phyloP scores from a whole-genome alignment of 2,329 filamentous ascomycete genomes.

The Cercospora canescens region DNA sequence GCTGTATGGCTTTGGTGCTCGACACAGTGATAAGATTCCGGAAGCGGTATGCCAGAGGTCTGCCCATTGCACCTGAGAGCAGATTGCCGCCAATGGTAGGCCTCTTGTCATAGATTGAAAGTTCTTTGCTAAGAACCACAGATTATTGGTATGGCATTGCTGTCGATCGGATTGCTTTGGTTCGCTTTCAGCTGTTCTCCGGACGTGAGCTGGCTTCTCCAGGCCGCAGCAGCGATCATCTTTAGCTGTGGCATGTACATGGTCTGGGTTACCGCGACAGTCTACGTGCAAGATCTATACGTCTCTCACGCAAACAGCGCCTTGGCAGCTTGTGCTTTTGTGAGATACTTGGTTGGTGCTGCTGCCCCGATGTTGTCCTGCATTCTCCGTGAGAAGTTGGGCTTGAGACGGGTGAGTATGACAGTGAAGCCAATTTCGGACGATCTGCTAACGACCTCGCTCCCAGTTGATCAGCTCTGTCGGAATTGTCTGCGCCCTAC shows the following conservation, averaged over 20 bases:
- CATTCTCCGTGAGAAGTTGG: slow-evolving; percentile 8
- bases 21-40: slow-evolving; percentile 16
- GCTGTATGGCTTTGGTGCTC: slow-evolving; percentile 6
- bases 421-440: background rate
- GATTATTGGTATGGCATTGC: slow-evolving; percentile 15
- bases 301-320: slow-evolving; percentile 17
- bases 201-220: background rate
- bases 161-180: slow-evolving; percentile 11
- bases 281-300: slow-evolving; percentile 20
- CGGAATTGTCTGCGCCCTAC: slow-evolving; percentile 7
- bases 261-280: slow-evolving; percentile 18
- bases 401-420: slow-evolving; percentile 13
- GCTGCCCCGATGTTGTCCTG: slow-evolving; percentile 12
- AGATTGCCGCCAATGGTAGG: slow-evolving; percentile 19
- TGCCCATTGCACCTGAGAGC: slow-evolving; percentile 14
- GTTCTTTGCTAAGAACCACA: background rate
- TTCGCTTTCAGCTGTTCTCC: slow-evolving; percentile 11
- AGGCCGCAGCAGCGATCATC: slow-evolving; percentile 7
- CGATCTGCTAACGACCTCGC: background rate
- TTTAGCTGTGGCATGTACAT: slow-evolving; percentile 19
- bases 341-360: slow-evolving; percentile 14
- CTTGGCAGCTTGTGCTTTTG: slow-evolving; percentile 16
- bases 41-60: background rate
- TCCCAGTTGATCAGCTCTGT: slow-evolving; percentile 3
- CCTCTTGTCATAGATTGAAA: background rate